Evolutionary conservation across 495 filamentous ascomycete species (phyloP).

Genomic region (Penicillium verhagenii): DNA sequence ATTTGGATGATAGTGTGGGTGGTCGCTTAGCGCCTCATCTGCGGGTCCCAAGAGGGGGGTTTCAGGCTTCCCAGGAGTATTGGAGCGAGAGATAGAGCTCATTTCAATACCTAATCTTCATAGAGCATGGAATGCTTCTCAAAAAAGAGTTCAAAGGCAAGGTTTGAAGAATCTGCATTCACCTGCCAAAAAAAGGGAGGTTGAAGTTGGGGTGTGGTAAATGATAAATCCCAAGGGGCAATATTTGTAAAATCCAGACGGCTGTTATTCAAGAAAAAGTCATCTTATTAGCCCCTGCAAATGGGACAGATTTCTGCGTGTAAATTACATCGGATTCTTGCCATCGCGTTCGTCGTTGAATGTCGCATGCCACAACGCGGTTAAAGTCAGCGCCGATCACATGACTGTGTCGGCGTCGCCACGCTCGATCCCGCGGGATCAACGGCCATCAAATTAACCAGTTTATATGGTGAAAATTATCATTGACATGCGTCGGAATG

Average conservation of each 20-base stretch:
- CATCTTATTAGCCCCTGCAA: background rate
- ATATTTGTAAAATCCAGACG: background rate
- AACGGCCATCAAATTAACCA: background rate
- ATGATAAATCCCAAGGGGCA: background rate
- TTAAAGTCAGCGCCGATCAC: conserved; percentile 19
- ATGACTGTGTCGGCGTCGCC: conserved; percentile 12
- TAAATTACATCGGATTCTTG: background rate
- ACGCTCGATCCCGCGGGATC: background rate
- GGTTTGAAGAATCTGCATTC: background rate
- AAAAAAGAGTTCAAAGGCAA: background rate
- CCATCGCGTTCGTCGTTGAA: background rate
- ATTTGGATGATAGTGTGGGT: conserved; percentile 21
- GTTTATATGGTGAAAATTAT: background rate
- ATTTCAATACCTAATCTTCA: background rate
- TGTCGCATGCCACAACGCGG: conserved; percentile 7
- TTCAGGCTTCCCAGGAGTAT: background rate
- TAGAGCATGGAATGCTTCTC: background rate
- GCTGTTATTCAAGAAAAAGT: background rate
- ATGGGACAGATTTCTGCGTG: too few species aligned
- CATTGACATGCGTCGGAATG: background rate
- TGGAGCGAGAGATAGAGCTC: background rate
- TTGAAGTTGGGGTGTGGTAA: background rate
- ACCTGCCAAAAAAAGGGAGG: background rate
- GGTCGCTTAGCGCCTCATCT: conserved; percentile 2
- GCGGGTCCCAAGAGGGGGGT: background rate